phyloP scores from a whole-genome alignment of 257 asterid species.

The Avicennia marina region DNA sequence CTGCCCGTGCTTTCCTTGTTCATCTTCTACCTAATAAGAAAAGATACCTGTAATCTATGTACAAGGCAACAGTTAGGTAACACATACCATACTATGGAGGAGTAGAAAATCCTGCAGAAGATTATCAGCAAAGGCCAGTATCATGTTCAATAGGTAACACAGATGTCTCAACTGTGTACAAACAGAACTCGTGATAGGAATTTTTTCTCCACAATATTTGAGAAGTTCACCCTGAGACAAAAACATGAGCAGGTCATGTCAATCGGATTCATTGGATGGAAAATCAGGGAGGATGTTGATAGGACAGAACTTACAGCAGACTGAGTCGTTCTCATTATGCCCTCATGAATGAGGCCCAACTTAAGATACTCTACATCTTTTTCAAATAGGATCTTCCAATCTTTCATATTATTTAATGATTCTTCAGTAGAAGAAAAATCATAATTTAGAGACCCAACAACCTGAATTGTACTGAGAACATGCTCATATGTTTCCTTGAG shows the following conservation, averaged over 20 bases:
- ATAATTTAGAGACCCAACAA: constrained; percentile 30
- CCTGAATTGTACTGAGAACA: constrained; percentile 33
- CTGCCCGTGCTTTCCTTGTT: background rate
- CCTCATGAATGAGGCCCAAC: constrained; percentile 47
- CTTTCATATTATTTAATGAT: constrained; percentile 32
- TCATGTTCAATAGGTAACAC: constrained; percentile 39
- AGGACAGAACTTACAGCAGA: constrained; percentile 52
- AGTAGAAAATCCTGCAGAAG: constrained; percentile 61
- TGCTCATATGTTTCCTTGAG: constrained; percentile 37
- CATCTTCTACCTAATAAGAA: background rate
- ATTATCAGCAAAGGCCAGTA: constrained; percentile 59
- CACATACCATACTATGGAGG: constrained; percentile 67
- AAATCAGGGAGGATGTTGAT: constrained; percentile 4
- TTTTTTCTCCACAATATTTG: constrained; percentile 30
- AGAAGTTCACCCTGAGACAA: constrained; percentile 63
- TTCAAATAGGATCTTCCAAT: constrained; percentile 60
- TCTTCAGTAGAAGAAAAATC: constrained; percentile 38
- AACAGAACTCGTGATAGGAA: constrained; percentile 28
- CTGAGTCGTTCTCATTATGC: constrained; percentile 38
- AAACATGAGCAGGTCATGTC: constrained; percentile 3
- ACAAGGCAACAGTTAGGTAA: background rate
- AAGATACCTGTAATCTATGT: background rate
- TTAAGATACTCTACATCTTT: constrained; percentile 47
- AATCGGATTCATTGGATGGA: background rate
- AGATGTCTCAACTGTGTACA: constrained; percentile 38